A percentile compares a stretch with the other conserved stretches of the same genome.
Conservation (phyloP, 805 yeast genomes). For the Maudiozyma barnettii region DNA sequence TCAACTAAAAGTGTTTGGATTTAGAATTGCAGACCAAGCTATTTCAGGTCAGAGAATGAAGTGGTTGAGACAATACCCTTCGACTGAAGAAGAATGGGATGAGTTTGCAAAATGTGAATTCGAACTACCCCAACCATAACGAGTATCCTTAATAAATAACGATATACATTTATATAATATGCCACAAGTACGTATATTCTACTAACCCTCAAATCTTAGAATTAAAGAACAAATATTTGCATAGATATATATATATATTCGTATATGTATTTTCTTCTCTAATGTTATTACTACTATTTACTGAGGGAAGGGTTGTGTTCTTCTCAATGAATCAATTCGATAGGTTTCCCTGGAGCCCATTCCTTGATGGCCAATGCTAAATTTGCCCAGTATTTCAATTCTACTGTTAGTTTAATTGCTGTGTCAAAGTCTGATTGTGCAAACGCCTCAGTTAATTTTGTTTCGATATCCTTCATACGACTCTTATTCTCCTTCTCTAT, state of each 20-base stretch:
- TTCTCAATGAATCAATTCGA: constrained; percentile 55
- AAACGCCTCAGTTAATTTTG: constrained; percentile 40
- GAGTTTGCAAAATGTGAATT: constrained; percentile 62
- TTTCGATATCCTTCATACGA: constrained; percentile 42
- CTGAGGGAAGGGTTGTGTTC: too few species aligned
- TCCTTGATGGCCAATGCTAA: constrained; percentile 64
- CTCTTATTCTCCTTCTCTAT: constrained; percentile 47
- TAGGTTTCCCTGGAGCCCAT: constrained; percentile 63
- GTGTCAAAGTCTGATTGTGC: constrained; percentile 39
- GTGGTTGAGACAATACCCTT: constrained; percentile 82
- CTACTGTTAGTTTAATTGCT: constrained; percentile 59
- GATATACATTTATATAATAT: neutral
- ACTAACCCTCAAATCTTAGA: too few species aligned
- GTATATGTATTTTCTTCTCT: neutral
- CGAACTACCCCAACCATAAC: constrained; percentile 34
- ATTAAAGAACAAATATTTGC: neutral
- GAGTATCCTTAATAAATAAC: neutral
- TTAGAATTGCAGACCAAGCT: constrained; percentile 65
- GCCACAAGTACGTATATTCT: too few species aligned
- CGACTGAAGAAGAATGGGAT: constrained; percentile 45
- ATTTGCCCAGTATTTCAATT: constrained; percentile 76
- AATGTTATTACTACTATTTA: neutral
- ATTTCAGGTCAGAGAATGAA: constrained; percentile 88
- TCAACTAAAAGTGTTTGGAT: constrained; percentile 80
- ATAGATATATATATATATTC: neutral